These are phyloP conservation scores for Lasiodiplodia citricola DNA, from an alignment of 2,329 filamentous ascomycete species.

Conservation along the genomic window DNA sequence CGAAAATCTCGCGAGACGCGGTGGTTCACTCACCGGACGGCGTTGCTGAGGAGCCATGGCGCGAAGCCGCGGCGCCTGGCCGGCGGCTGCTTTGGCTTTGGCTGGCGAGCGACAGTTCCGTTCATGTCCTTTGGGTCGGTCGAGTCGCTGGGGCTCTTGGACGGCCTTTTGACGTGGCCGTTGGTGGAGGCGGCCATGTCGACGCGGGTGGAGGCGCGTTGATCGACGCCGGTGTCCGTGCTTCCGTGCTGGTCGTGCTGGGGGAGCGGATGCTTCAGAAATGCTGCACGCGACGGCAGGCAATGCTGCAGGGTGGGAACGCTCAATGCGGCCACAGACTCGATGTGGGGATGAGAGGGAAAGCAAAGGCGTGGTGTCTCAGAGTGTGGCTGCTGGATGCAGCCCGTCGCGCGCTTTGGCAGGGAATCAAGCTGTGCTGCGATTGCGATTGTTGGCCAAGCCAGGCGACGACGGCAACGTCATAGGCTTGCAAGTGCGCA, in stretches of 20 bases:
- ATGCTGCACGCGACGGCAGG: background rate
- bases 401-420: slow-evolving; percentile 4
- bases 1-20: slow-evolving; percentile 4
- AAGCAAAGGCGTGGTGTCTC: background rate
- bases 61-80: slow-evolving; percentile 34
- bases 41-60: slow-evolving; percentile 39
- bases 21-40: slow-evolving; percentile 36
- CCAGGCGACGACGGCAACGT: slow-evolving; percentile 3
- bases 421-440: slow-evolving; percentile 26
- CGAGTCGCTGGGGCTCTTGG: slow-evolving; percentile 36
- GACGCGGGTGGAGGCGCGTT: slow-evolving; percentile 28
- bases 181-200: slow-evolving; percentile 46
- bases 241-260: slow-evolving; percentile 1
- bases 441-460: slow-evolving; percentile 18
- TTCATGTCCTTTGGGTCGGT: slow-evolving; percentile 33
- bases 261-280: background rate
- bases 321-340: background rate
- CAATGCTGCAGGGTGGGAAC: background rate
- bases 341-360: background rate
- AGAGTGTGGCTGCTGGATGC: slow-evolving; percentile 7
- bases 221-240: slow-evolving; percentile 25
- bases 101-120: slow-evolving; percentile 30
- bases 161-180: slow-evolving; percentile 42
- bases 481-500: slow-evolving; percentile 12
- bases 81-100: slow-evolving; percentile 26